A percentile compares a stretch with the other conserved stretches of the same genome.
Conservation (phyloP, 805 yeast genomes). For the Barnettozyma siamensis region DNA sequence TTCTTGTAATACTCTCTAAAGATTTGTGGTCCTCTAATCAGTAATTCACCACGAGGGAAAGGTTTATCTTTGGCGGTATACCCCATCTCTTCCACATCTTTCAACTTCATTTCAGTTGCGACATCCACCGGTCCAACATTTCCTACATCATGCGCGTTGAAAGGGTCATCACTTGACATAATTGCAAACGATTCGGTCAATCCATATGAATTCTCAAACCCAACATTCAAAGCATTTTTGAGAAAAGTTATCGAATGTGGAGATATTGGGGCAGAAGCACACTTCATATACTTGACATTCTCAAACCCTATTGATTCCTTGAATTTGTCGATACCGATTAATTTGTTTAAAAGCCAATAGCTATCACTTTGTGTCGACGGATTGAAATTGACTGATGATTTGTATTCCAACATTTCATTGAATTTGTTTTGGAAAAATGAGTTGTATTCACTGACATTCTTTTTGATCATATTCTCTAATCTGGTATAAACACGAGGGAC, state of each 20-base stretch:
- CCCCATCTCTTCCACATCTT: constrained; percentile 47
- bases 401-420: constrained; percentile 11
- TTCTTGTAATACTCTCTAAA: constrained; percentile 47
- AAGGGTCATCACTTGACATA: constrained; percentile 32
- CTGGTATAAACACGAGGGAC: constrained; percentile 56
- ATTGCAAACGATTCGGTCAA: constrained; percentile 63
- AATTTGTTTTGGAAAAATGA: constrained; percentile 15
- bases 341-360: constrained; percentile 6
- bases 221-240: constrained; percentile 42
- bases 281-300: constrained; percentile 27
- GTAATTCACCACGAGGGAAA: constrained; percentile 45
- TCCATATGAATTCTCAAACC: constrained; percentile 51
- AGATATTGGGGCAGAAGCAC: constrained; percentile 61
- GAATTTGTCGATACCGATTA: constrained; percentile 33
- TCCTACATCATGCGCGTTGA: constrained; percentile 30
- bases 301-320: constrained; percentile 34
- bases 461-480: constrained; percentile 43
- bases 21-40: constrained; percentile 52
- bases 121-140: constrained; percentile 46
- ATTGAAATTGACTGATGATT: constrained; percentile 6
- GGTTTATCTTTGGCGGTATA: constrained; percentile 42
- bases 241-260: constrained; percentile 48
- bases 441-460: constrained; percentile 9
- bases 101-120: constrained; percentile 45
- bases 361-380: constrained; percentile 10